A percentile compares a stretch with the other conserved stretches of the same genome.
phyloP scores from a whole-genome alignment of 2,329 filamentous ascomycete genomes.

The Hypoxylon sp. region DNA sequence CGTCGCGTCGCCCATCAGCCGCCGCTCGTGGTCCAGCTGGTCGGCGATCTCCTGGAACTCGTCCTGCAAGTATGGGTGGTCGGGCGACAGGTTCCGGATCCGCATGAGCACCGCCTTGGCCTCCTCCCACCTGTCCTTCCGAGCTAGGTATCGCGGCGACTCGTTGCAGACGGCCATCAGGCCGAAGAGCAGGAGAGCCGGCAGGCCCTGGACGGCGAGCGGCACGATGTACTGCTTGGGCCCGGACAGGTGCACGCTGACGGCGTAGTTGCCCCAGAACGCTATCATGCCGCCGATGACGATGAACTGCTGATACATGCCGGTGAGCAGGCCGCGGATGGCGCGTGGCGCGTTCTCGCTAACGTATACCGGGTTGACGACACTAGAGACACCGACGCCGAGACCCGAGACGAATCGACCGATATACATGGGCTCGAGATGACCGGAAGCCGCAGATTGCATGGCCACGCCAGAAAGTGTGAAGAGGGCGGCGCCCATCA shows the following conservation, averaged over 20 bases:
- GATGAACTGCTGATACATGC: slow-evolving; percentile 57
- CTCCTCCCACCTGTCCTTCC: slow-evolving; percentile 70
- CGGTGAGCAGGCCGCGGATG: slow-evolving; percentile 54
- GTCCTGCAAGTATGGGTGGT: slow-evolving; percentile 63
- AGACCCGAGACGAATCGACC: slow-evolving; percentile 62
- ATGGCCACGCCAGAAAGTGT: slow-evolving; percentile 67
- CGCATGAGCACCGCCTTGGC: slow-evolving; percentile 61
- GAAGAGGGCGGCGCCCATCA: slow-evolving; percentile 62
- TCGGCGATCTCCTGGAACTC: slow-evolving; percentile 68
- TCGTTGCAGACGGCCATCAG: slow-evolving; percentile 71
- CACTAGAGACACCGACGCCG: slow-evolving; percentile 54
- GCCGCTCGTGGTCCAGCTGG: slow-evolving; percentile 69
- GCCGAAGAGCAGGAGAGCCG: slow-evolving; percentile 64
- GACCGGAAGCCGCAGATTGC: slow-evolving; percentile 64
- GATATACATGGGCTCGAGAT: slow-evolving; percentile 67
- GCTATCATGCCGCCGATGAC: slow-evolving; percentile 54
- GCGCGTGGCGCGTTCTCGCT: slow-evolving; percentile 55
- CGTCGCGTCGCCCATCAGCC: slow-evolving; percentile 60
- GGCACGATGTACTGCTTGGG: slow-evolving; percentile 62
- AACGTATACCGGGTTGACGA: slow-evolving; percentile 55
- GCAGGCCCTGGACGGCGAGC: slow-evolving; percentile 68
- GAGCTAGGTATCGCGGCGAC: slow-evolving; percentile 70
- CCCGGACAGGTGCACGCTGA: slow-evolving; percentile 48
- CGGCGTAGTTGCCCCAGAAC: slow-evolving; percentile 61
- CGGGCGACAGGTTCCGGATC: slow-evolving; percentile 61